phyloP scores from a whole-genome alignment of 2,329 filamentous ascomycete species.

The Fusarium chuoi region DNA sequence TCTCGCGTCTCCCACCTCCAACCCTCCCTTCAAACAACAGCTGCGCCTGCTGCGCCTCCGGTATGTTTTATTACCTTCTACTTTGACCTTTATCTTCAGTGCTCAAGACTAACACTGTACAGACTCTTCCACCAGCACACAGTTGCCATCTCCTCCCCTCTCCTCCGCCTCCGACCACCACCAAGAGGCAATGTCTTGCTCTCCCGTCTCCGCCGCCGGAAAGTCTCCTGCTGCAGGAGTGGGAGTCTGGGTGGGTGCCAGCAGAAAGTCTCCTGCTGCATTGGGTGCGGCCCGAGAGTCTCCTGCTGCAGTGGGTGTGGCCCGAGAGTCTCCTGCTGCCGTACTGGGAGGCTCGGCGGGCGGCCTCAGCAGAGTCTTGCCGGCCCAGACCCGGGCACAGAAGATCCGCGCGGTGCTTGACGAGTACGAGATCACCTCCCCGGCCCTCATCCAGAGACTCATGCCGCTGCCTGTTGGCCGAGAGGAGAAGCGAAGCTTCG shows the following conservation, averaged over 20 bases:
- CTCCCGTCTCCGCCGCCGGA: neutral
- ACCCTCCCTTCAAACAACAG: neutral
- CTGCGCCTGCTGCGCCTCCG: neutral
- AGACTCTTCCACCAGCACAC: neutral
- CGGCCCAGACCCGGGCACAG: neutral
- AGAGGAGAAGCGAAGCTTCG: neutral
- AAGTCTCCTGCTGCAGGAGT: neutral
- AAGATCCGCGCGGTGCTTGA: neutral
- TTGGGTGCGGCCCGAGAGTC: neutral
- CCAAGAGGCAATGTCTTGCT: neutral
- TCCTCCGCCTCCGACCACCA: neutral
- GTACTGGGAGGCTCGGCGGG: neutral
- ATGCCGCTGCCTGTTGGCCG: neutral
- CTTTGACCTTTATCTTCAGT: neutral
- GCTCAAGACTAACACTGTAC: neutral
- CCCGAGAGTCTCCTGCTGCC: neutral
- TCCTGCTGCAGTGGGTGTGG: neutral
- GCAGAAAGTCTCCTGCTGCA: neutral
- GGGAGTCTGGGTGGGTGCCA: too few species aligned
- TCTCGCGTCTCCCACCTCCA: neutral
- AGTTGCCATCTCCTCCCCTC: neutral
- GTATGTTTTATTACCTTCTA: neutral
- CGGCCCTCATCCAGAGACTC: neutral
- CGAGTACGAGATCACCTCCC: neutral
- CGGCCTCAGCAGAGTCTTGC: neutral